A percentile compares a stretch with the other conserved stretches of the same genome.
Conservation (phyloP, 805 yeast species). For the Lachancea sp. region DNA sequence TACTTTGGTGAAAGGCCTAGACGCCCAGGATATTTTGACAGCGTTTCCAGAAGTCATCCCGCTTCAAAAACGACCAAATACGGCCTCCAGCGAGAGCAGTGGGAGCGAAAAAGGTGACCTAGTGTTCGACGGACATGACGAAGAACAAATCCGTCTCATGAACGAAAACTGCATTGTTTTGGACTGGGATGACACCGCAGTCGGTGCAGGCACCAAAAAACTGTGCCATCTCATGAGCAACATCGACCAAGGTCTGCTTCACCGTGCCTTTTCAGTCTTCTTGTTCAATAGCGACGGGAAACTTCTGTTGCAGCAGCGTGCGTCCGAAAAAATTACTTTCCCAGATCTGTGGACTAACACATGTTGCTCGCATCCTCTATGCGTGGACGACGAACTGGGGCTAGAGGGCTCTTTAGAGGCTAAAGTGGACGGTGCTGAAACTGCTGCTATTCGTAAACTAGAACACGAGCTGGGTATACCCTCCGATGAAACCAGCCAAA, state of each 20-base stretch:
- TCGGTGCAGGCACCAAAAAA: conserved; percentile 93
- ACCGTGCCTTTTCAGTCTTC: conserved; percentile 95
- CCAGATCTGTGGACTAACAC: conserved; percentile 98
- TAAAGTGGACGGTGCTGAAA: conserved; percentile 71
- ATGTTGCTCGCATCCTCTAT: conserved; percentile 96
- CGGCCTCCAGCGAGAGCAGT: conserved; percentile 36
- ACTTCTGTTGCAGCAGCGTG: conserved; percentile 88
- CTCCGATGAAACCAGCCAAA: conserved; percentile 47
- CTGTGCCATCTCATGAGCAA: conserved; percentile 82
- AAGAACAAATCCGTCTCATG: conserved; percentile 91
- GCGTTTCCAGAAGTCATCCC: conserved; percentile 68
- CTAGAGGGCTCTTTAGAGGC: conserved; percentile 39
- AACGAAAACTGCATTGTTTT: conserved; percentile 93
- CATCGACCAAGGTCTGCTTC: conserved; percentile 79
- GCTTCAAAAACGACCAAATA: conserved; percentile 51
- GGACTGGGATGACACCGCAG: conserved; percentile 78
- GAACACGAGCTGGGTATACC: conserved; percentile 89
- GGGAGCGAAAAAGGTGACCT: conserved; percentile 31
- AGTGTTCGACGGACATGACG: conserved; percentile 81
- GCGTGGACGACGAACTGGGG: conserved; percentile 78
- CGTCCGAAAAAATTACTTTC: conserved; percentile 93
- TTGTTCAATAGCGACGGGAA: conserved; percentile 71
- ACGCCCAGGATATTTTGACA: conserved; percentile 43
- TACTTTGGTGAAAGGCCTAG: conserved; percentile 47
- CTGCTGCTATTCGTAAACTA: conserved; percentile 87